Base-by-base conservation (phyloP, 2,329 filamentous ascomycete genomes). In the Fusarium guadeloupense region DNA sequence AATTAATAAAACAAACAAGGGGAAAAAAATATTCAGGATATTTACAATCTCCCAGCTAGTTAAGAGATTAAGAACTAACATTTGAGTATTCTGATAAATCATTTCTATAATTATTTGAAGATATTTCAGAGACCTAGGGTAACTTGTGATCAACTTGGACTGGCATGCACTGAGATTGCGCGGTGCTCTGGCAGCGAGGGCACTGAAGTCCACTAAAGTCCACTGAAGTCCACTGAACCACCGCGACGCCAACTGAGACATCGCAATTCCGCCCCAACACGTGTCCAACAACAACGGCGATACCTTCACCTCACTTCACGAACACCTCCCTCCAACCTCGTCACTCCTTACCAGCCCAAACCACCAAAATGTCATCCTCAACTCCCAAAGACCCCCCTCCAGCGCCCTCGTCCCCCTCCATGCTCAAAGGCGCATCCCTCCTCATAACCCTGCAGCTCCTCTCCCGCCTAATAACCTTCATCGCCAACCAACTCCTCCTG, bases 401-500 rank as follows among this genome's bases (percentile, higher is more conserved):
- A 2, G 23, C 33, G 6, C 13, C 54, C 10, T 23, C 54, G 13
- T 20, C 59, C 25, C 62, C 73, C 0, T 76, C 76, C 47, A 76
- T 75, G 59, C 83, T 92, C 46, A 85, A 87, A 56, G 92, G 92
- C 51, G 92, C 92, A 47, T 90, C 91, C 13, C 88, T 95, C 71
- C 85, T 99, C 66, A 96, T 99, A 72, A 79, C 91, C 45, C 87
- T 97, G 38, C 95, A 98, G 77, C 82, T 99, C 62, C 83, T 83
- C 38, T 97, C 94, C n/a, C 89, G 94, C 57, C 88, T 89, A 49
- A 80, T 96, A 62, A 98, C 94, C 20, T 99, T 99, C 77, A 77
- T 89, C 66, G 90, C 95, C 72, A 99, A 98, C 77, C 94, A 99
- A 75, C 75, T 96, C 31, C 85, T 99, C 25, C 84, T 99, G 8